Base-by-base conservation (phyloP, 352 stramenopile genomes). In the Pythium oligandrum region DNA sequence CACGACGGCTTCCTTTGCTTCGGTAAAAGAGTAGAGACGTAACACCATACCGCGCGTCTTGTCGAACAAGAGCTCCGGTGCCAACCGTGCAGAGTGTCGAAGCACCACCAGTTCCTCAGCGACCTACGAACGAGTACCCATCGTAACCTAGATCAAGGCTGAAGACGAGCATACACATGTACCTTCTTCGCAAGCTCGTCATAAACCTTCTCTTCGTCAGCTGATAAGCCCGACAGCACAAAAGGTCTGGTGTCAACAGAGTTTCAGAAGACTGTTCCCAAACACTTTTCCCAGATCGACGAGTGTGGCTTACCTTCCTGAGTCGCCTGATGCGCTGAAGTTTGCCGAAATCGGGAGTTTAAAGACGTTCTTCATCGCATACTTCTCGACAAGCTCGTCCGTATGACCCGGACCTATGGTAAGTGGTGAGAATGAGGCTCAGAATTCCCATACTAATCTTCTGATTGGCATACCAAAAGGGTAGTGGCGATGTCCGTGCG, bases 351-450 rank as follows among this genome's bases (percentile, higher is more conserved):
- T 92, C 17, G 84, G 84, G 26, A 95, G 49, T 53, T 93, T 88
- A 54, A 92, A 95, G 6, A 90, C 76, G 55, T 95, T 88, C 59
- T 84, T 85, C 64, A 95, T 83, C 36, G 66, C 73, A 51, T 89
- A 95, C 44, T 90, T 90, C 7, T 84, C 63, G 30, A 90, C 64
- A 12, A 95, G 66, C 44, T 92, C 79, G 10, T 88, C 53, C 6
- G 78, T 88, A 61, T 95, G 83, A 0, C 84, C 83, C 30, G 69
- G 57, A 4, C 84, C 84, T 94, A 44, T 10, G 17, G 4, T 8
- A 12, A 43, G 38, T 43, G 38, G 38, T 43, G 38, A 43, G 38
- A 43, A 43, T 43, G 38, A 43, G 38, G 38, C 38, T 43, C 38
- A 43, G 1, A 43, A 43, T 43, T 43, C 1, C 38, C 38, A 43